These are phyloP conservation scores for Ascocoryne sarcoides DNA, from an alignment of 2,329 filamentous ascomycete species.

Conservation along the genomic window DNA sequence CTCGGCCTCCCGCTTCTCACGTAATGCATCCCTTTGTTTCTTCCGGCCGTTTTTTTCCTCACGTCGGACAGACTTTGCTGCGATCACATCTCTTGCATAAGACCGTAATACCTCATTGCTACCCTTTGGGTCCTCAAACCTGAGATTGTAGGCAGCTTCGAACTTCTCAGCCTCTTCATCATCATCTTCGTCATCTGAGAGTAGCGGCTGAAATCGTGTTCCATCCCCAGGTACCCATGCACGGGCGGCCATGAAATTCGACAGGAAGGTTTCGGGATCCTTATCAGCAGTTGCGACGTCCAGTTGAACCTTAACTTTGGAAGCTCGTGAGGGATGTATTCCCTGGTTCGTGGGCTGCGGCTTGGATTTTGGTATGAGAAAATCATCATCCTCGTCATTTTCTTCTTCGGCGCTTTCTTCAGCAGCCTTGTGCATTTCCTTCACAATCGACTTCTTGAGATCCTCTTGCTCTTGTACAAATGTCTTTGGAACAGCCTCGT, in stretches of 20 bases:
- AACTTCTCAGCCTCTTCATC: constrained; percentile 73
- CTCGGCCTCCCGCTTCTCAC: constrained; percentile 67
- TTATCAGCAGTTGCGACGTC: constrained; percentile 73
- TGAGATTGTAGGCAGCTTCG: constrained; percentile 89
- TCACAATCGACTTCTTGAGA: constrained; percentile 67
- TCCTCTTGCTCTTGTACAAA: constrained; percentile 85
- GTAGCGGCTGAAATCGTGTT: constrained; percentile 68
- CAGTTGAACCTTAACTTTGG: constrained; percentile 44
- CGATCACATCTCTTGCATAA: constrained; percentile 79
- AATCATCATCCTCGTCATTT: constrained; percentile 48
- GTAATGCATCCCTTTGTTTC: constrained; percentile 69
- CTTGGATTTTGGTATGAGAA: constrained; percentile 63
- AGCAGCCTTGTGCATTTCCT: constrained; percentile 65
- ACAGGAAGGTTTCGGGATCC: constrained; percentile 86
- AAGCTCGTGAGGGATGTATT: constrained; percentile 47
- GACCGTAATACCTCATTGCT: constrained; percentile 82
- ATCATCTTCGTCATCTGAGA: constrained; percentile 75
- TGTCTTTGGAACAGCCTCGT: constrained; percentile 53
- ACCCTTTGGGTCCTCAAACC: constrained; percentile 85
- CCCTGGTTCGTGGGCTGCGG: constrained; percentile 33
- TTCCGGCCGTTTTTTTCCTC: constrained; percentile 72
- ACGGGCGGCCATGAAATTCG: constrained; percentile 86
- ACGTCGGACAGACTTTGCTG: constrained; percentile 73
- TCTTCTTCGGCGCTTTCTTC: constrained; percentile 39
- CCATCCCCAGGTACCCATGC: constrained; percentile 72